phyloP scores from a whole-genome alignment of 139 green algal genomes.

The Astrephomene gubernaculifera region DNA sequence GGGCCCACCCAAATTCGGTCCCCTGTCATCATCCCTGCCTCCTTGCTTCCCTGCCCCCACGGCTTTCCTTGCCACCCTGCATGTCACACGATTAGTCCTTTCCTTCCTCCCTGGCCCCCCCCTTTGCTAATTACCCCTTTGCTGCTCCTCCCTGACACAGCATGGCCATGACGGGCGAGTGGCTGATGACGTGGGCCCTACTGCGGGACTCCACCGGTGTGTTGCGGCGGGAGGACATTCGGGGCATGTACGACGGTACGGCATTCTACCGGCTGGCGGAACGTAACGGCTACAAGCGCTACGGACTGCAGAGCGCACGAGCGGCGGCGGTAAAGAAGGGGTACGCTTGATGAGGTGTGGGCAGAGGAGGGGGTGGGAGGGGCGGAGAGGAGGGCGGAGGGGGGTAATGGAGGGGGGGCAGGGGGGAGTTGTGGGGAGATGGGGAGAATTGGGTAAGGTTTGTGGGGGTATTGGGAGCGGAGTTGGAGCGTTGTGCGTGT shows the following conservation, averaged over 20 bases:
- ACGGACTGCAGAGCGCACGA: conserved; percentile 5
- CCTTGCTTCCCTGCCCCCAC: no score
- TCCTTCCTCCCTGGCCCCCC: neutral
- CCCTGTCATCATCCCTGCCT: no score
- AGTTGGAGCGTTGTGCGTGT: no score
- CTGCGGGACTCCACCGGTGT: conserved; percentile 7
- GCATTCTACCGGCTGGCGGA: conserved; percentile 40
- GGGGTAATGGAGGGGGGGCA: neutral
- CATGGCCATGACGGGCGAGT: conserved; percentile 14
- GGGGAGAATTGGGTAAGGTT: neutral
- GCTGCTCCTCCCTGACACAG: no score
- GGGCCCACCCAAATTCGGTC: no score
- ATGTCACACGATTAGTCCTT: neutral
- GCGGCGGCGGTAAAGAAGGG: conserved; percentile 8
- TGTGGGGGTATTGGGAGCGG: no score
- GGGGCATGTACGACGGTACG: conserved; percentile 45
- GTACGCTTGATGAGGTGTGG: conserved; percentile 9
- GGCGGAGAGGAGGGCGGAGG: neutral
- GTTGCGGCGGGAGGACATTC: conserved; percentile 43
- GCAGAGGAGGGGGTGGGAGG: neutral
- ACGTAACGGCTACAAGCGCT: conserved; percentile 38
- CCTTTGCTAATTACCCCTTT: no score
- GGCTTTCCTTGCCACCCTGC: no score
- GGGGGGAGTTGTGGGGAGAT: neutral
- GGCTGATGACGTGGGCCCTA: conserved; percentile 37